Evolutionary conservation across 2,329 filamentous ascomycete genomes (phyloP), one percentile per base, ranked within the genome.

Genomic region (Pestalotiopsis sp.): DNA sequence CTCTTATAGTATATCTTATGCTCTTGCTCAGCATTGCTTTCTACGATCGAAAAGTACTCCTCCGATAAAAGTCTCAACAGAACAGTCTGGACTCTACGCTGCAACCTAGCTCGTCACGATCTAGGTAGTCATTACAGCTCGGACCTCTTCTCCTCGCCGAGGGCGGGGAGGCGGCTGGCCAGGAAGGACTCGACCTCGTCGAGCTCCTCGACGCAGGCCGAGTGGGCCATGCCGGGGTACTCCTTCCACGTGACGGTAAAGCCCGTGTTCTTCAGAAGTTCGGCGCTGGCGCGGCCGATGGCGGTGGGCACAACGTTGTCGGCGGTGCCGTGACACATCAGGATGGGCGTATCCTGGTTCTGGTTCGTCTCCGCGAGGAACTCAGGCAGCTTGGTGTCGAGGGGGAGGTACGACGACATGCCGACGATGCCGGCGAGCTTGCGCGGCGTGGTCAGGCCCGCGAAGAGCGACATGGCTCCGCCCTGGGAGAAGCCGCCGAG

Each of bases 381-480:
- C 9, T 85, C 85, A 76, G 87, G 84, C 72, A 93, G 79, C 77
- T 91, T 92, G 71, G 87, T 83, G 71, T 89, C 77, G 38, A 98
- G 84, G 23, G 94, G 85, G 73, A 98, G 82, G 81, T 97, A 98
- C 75, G 90, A 92, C 13, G 93, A 96, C 70, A 98, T 82, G 7
- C 91, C 94, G 71, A 98, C 91, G 72, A 98, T 92, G 71, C 95
- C 95, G n/a, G 90, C 95, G 17, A 98, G 84, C 81, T 93, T 94
- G 73, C 88, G 85, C 69, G 83, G 82, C 73, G 85, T 88, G 4
- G 94, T 97, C 57, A 97, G 82, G 4, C 93, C 95, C 0, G 92
- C 86, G 76, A 98, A 89, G 52, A 98, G 81, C 23, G 93, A 90
- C 86, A 98, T 94, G 68, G 94, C 94, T 66, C 93, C 95, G 69